phyloP scores from a whole-genome alignment of 306 rosid species.

The Inga laurina region DNA sequence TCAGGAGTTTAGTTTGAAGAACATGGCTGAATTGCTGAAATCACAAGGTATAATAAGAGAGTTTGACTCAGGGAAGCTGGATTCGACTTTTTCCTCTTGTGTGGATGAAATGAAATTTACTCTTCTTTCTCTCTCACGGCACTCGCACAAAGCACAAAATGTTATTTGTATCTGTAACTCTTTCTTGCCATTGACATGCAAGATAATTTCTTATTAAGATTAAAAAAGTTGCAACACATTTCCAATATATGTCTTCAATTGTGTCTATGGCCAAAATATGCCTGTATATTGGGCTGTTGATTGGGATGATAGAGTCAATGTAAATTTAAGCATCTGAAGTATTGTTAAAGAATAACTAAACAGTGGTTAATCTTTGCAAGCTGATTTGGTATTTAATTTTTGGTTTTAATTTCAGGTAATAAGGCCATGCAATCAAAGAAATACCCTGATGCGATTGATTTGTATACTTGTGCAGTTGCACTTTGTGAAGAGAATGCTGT shows the following conservation, averaged over 20 bases:
- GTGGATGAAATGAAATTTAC: background rate
- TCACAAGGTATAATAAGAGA: conserved; percentile 62
- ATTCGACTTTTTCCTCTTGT: background rate
- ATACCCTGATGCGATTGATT: conserved; percentile 73
- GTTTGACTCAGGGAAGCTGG: conserved; percentile 33
- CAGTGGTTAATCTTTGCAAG: conserved; percentile 25
- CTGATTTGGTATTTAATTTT: conserved; percentile 30
- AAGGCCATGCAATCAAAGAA: conserved; percentile 72
- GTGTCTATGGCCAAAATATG: background rate
- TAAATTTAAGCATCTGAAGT: conserved; percentile 10
- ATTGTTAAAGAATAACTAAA: conserved; percentile 12
- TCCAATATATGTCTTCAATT: conserved; percentile 7
- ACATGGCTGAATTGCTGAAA: conserved; percentile 81
- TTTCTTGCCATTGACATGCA: conserved; percentile 1
- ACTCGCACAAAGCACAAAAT: background rate
- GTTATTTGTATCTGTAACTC: background rate
- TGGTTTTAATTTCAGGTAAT: conserved; percentile 62
- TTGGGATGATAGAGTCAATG: conserved; percentile 12
- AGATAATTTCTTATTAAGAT: background rate
- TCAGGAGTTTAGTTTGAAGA: conserved; percentile 47
- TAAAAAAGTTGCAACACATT: background rate
- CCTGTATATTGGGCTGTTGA: conserved; percentile 3
- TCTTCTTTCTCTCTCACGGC: background rate
- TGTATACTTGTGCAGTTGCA: conserved; percentile 78
- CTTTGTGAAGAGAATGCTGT: conserved; percentile 72